Evolutionary conservation across 116 monocot genomes (phyloP), one percentile per base, ranked within the genome.

Genomic region (Cymodocea nodosa): DNA sequence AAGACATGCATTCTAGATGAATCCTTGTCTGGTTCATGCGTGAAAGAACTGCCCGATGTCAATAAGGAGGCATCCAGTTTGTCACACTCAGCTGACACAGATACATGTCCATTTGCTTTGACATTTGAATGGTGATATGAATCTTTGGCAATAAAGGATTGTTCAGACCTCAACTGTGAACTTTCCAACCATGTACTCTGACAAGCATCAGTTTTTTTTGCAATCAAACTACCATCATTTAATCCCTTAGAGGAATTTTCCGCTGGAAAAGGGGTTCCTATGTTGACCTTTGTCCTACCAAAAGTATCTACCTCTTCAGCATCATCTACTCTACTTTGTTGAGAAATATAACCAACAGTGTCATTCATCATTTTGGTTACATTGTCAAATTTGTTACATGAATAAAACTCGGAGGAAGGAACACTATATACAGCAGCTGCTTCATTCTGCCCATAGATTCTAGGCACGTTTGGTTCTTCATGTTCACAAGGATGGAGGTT

Each of bases 1-100:
- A 98, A 98, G 50, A 98, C 82, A 78, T 98, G 98, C 91, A 82
- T 86, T 70, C 88, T 83, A 64, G 82, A 85, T 52, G 98, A 98
- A 86, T 98, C 92, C 59, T 86, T 92, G 57, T 89, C 86, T 70
- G 70, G 75, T 56, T 67, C 73, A 53, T 67, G 69, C 62, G 72
- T 51, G 35, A 54, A 71, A 53, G 78, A 37, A 34, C 50, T 13
- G 9, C 22, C 51, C 34, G 78, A 70, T 15, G 58, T 71, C 57
- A 73, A 25, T 10, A n/a, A n/a, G n/a, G 44, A 59, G 35, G 76
- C 15, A 59, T 68, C 60, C 20, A 50, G 18, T 66, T 61, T 60
- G 24, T 25, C 65, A 62, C 16, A 51, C 36, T 71, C 34, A 50
- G 55, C 50, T 13, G 60, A 35, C 59, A 14, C 36, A 52, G 20